Conservation (phyloP, 192 early-diverging fungal species). For the Radiomyces spectabilis region DNA sequence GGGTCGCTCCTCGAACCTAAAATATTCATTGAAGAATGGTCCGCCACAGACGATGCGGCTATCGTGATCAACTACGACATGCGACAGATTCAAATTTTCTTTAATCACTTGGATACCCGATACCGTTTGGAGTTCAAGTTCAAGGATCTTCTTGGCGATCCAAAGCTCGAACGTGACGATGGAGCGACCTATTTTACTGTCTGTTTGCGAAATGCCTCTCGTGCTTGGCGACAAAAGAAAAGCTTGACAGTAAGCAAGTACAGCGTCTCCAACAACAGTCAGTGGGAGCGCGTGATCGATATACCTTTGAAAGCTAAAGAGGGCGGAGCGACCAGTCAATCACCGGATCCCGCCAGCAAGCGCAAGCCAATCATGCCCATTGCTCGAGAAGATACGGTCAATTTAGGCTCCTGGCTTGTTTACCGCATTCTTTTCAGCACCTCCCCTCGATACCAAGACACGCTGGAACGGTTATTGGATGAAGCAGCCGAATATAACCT, state of each 20-base stretch:
- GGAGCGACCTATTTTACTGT: conserved; percentile 24
- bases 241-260: neutral
- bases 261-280: conserved; percentile 9
- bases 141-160: conserved; percentile 20
- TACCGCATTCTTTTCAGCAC: conserved; percentile 17
- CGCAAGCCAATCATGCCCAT: conserved; percentile 18
- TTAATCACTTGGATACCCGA: conserved; percentile 3
- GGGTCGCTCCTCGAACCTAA: conserved; percentile 12
- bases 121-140: conserved; percentile 28
- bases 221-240: conserved; percentile 26
- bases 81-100: conserved; percentile 16
- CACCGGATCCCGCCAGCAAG: neutral
- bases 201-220: conserved; percentile 29
- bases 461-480: conserved; percentile 5
- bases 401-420: conserved; percentile 39
- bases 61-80: conserved; percentile 16
- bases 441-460: neutral
- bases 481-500: conserved; percentile 29
- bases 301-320: conserved; percentile 15
- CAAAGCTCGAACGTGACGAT: conserved; percentile 6
- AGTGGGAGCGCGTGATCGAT: conserved; percentile 26
- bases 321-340: neutral
- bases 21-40: conserved; percentile 17
- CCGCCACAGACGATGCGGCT: neutral
- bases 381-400: conserved; percentile 11